Evolutionary conservation across 495 filamentous ascomycete genomes (phyloP), one percentile per base, ranked within the genome.

Genomic region (Wilcoxina mikolae): DNA sequence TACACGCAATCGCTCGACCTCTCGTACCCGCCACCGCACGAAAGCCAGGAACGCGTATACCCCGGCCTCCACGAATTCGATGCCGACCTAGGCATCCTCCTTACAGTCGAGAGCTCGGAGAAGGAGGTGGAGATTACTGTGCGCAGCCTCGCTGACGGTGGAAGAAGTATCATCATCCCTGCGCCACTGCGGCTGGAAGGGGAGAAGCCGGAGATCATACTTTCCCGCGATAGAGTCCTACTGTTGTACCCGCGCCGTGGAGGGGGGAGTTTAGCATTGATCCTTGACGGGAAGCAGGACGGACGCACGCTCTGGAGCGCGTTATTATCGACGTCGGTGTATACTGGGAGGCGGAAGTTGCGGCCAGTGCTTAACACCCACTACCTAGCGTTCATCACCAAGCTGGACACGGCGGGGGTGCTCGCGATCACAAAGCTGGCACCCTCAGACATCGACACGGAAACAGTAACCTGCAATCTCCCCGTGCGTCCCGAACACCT

Each of bases 361-460:
- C 56, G 54, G 12, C 59, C 59, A 3, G 28, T 59, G 10, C 59
- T 61, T 29, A 61, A 61, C 39, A 41, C 42, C 15, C 49, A 59
- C 39, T 61, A 61, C 31, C 35, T 56, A 15, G 53, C 53, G 2
- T 61, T 59, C 49, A 18, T 61, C 12, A 59, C 51, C 28, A 11
- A 41, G 2, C 54, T 58, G 10, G 28, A 25, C 18, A 38, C 5
- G 18, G 25, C n/a, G 15, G 54, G 58, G 17, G 20, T 50, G 3
- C 20, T 50, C 47, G 26, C 47, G 26, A 50, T 50, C 26, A 31
- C 47, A 31, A 18, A n/a, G 15, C 47, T 50, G 3, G 10, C 22
- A 1, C 10, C 11, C 22, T n/a, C 12, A 2, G 10, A 28, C 23
- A 12, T 17, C 22, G 47, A 50, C 15, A 27, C 23, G 24, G 47